A percentile compares a stretch with the other conserved stretches of the same genome.
Evolutionary conservation across 352 stramenopile genomes (phyloP).

Genomic region (Pythium aquatile): DNA sequence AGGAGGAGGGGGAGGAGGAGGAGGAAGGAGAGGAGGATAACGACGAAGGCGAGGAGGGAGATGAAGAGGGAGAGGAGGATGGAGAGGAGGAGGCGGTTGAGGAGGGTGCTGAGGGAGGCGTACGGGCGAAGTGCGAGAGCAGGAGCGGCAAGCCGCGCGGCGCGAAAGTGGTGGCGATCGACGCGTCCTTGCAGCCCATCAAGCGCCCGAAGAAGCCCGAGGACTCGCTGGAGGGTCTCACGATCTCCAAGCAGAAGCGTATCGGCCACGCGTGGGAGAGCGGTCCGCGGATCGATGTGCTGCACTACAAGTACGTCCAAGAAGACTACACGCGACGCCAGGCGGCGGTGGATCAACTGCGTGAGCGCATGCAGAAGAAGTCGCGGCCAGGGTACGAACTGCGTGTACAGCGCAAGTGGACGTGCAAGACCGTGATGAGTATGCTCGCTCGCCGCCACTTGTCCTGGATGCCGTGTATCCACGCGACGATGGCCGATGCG

Average conservation of each 20-base stretch:
- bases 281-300: conserved; percentile 59
- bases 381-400: conserved; percentile 62
- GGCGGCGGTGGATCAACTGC: conserved; percentile 52
- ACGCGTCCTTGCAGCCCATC: conserved; percentile 19
- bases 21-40: conserved; percentile 29
- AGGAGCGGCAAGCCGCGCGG: conserved; percentile 12
- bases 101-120: conserved; percentile 16
- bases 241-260: conserved; percentile 54
- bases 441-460: conserved; percentile 66
- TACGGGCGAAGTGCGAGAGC: conserved; percentile 14
- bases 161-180: conserved; percentile 31
- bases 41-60: conserved; percentile 22
- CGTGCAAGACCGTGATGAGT: conserved; percentile 37
- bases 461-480: conserved; percentile 62
- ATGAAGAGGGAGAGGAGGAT: conserved; percentile 27
- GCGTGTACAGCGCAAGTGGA: conserved; percentile 52
- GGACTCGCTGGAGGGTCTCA: conserved; percentile 27
- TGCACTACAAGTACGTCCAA: conserved; percentile 69
- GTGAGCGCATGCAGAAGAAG: conserved; percentile 57
- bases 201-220: conserved; percentile 20
- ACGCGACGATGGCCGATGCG: conserved; percentile 58
- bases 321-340: conserved; percentile 61
- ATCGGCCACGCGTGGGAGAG: conserved; percentile 62
- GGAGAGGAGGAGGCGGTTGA: conserved; percentile 25
- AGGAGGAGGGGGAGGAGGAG: conserved; percentile 23